Conservation (phyloP, 495 filamentous ascomycete genomes). For the Aspergillus campestris region DNA sequence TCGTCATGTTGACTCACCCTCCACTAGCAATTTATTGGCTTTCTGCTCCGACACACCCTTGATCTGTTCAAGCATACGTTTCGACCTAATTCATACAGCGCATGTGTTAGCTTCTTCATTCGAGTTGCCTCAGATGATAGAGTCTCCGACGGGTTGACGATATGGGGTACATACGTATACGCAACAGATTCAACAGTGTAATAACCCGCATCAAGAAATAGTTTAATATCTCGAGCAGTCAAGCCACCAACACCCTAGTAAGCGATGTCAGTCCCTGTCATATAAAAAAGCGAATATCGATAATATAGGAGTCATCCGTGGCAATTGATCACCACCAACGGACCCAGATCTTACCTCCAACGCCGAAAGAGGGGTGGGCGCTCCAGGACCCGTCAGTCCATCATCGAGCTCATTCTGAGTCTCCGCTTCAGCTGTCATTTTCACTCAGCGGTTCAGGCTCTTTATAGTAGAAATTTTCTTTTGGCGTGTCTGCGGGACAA, state of each 20-base stretch:
- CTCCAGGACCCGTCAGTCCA: slow-evolving; percentile 70
- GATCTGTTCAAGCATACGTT: slow-evolving; percentile 78
- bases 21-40: slow-evolving; percentile 83
- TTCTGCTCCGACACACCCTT: slow-evolving; percentile 98
- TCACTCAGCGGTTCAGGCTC: slow-evolving; percentile 1
- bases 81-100: slow-evolving; percentile 45
- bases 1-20: slow-evolving; percentile 48
- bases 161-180: slow-evolving; percentile 56
- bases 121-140: background rate
- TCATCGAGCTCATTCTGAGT: slow-evolving; percentile 55
- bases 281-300: no score
- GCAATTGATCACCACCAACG: background rate
- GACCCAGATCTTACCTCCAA: slow-evolving; percentile 60
- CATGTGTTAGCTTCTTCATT: background rate
- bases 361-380: slow-evolving; percentile 79
- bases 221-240: slow-evolving; percentile 88
- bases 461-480: background rate
- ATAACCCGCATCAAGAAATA: slow-evolving; percentile 84
- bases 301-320: no score
- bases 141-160: background rate
- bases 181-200: slow-evolving; percentile 93
- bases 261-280: background rate
- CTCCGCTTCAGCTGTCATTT: slow-evolving; percentile 52
- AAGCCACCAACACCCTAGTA: slow-evolving; percentile 70
- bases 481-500: background rate